Base-by-base conservation (phyloP, 495 filamentous ascomycete species). In the Pseudomonodictys pantanalensis region DNA sequence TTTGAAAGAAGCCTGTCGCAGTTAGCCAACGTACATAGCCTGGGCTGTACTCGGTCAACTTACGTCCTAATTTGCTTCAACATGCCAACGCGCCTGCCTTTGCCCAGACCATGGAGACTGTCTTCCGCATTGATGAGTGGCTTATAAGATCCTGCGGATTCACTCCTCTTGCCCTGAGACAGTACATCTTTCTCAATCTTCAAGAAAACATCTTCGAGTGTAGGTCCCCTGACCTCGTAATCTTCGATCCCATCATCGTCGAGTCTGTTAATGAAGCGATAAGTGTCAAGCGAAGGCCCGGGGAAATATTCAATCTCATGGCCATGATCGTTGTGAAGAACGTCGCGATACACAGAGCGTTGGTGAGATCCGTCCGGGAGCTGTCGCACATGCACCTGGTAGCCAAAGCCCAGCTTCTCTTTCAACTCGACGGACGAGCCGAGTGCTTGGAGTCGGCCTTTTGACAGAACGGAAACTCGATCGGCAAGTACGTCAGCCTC, bases 141-240 rank as follows among this genome's bases (percentile, higher is more conserved):
- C n/a, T n/a, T n/a, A n/a, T n/a, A n/a, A n/a, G n/a, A n/a, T n/a
- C n/a, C n/a, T n/a, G n/a, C n/a, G n/a, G n/a, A n/a, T n/a, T n/a
- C 54, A 76, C 77, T 3, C 90, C 90, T 2, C 84, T 84, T 24
- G 86, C 75, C 18, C 95, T 81, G 1, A 58, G 48, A 15, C 56
- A 44, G 30, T 48, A 71, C 69, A 44, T 73, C 89, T 54, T 89
- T 85, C 1, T 91, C 90, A 28, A 95, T 78, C 52, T 87, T 86
- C 50, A 95, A 73, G 70, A 96, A 96, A 0, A 95, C 88, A 68
- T 92, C 88, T 69, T 92, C 89, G 56, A 96, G 92, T 0, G 88
- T 92, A 2, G 91, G 91, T 0, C 91, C 90, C 26, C 82, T 83
- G 39, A 93, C 82, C 35, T 87, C 82, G 70, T 91, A 92, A 35